Evolutionary conservation across 306 rosid genomes (phyloP).

Genomic region (Cicer pinnatifidum): DNA sequence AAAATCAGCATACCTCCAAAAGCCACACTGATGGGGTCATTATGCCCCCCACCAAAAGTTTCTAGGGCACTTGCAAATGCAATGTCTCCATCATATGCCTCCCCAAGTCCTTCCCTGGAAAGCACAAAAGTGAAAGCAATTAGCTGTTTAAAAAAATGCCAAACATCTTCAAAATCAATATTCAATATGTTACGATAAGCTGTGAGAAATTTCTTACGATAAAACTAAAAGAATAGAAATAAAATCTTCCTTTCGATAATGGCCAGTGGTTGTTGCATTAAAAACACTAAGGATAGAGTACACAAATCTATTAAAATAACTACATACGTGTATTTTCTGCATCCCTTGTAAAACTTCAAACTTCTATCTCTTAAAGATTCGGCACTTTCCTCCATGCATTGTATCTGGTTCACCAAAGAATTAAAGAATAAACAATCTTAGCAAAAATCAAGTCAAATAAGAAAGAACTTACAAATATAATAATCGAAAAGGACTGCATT

Average conservation of each 20-base stretch:
- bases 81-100: constrained; percentile 97
- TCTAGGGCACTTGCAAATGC: constrained; percentile 98
- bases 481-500: neutral
- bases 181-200: constrained; percentile 6
- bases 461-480: constrained; percentile 37
- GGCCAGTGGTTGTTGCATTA: neutral
- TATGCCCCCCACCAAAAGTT: constrained; percentile 97
- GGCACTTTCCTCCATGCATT: constrained; percentile 96
- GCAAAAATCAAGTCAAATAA: constrained; percentile 35
- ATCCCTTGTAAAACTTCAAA: constrained; percentile 91
- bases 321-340: constrained; percentile 98
- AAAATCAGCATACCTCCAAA: constrained; percentile 75
- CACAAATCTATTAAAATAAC: constrained; percentile 10
- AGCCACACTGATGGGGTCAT: constrained; percentile 98
- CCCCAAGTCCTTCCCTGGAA: constrained; percentile 96
- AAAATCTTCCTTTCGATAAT: neutral
- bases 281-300: constrained; percentile 10
- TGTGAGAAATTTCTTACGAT: constrained; percentile 31
- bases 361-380: constrained; percentile 95
- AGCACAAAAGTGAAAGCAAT: constrained; percentile 45
- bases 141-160: constrained; percentile 37
- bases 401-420: constrained; percentile 74
- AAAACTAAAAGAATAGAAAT: constrained; percentile 6
- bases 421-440: constrained; percentile 33
- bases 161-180: constrained; percentile 43